Percentiles rank a stretch among this genome's conserved stretches.
These are phyloP conservation scores for Polygonum maritimum DNA, from an alignment of 148 eudicot genomes.

Conservation along the genomic window DNA sequence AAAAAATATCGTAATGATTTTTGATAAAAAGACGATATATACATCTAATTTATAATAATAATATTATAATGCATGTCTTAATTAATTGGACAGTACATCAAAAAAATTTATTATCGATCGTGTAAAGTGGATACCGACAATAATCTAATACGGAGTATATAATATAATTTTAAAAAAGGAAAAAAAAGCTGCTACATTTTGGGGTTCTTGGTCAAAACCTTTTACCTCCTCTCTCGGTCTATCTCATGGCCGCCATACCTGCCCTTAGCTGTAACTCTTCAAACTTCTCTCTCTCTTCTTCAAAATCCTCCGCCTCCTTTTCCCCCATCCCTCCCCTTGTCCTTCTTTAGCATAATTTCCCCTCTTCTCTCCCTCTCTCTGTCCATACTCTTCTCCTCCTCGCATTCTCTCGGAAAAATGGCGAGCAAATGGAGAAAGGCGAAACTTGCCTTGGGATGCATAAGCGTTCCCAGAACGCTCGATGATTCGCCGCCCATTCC, in stretches of 20 bases:
- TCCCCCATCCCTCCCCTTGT: not conserved
- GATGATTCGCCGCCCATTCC: conserved; percentile 14
- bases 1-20: too few relatives aligned
- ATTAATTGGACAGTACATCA: too few relatives aligned
- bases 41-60: too few relatives aligned
- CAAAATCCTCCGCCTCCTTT: not conserved
- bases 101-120: too few relatives aligned
- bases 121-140: too few relatives aligned
- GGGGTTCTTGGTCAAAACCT: conserved; percentile 1
- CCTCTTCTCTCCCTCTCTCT: not conserved
- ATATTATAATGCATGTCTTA: too few relatives aligned
- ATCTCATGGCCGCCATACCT: not conserved
- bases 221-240: conserved; percentile 11
- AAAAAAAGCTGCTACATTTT: conserved; percentile 1
- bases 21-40: too few relatives aligned
- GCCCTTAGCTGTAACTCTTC: not conserved
- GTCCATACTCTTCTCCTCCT: not conserved
- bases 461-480: conserved; percentile 24
- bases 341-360: not conserved
- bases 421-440: conserved; percentile 40
- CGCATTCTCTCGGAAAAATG: conserved; percentile 8
- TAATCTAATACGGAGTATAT: too few relatives aligned
- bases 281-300: conserved; percentile 14
- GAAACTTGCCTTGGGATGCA: conserved; percentile 37
- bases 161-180: too few relatives aligned